Evolutionary conservation across 179 eudicot genomes (phyloP).

Genomic region (Camellia oleifera): DNA sequence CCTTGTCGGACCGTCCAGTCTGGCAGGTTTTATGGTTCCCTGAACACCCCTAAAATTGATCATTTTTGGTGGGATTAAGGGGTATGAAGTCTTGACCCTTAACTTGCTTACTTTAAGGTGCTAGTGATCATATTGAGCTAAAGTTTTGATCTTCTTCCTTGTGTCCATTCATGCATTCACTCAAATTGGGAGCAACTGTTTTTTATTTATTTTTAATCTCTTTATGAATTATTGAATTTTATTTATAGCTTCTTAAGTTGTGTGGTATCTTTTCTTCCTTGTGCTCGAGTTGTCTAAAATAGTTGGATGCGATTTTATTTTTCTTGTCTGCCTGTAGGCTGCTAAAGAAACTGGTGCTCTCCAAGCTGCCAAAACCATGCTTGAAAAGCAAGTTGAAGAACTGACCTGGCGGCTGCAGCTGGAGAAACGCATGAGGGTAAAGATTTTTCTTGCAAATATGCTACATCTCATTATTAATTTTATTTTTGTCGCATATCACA

Average conservation of each 20-base stretch:
- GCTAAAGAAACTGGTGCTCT: conserved; percentile 79
- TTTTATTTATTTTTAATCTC: neutral
- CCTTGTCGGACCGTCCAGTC: no score
- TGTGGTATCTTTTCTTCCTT: neutral
- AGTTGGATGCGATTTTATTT: neutral
- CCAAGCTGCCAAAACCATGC: conserved; percentile 69
- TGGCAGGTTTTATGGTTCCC: no score
- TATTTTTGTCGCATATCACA: no score
- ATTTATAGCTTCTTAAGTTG: neutral
- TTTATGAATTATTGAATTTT: neutral
- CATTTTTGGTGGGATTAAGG: neutral
- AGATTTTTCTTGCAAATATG: conserved; percentile 6
- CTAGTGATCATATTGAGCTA: neutral
- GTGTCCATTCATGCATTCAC: neutral
- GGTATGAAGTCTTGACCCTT: neutral
- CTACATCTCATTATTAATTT: neutral
- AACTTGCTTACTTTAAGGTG: neutral
- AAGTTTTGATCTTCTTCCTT: neutral
- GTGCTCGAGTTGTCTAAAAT: neutral
- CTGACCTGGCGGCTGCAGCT: conserved; percentile 50
- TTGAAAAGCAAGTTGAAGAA: conserved; percentile 83
- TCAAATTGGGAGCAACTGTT: neutral
- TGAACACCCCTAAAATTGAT: neutral
- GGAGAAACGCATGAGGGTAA: conserved; percentile 78
- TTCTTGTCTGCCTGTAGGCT: conserved; percentile 42